A percentile compares a stretch with the other conserved stretches of the same genome.
Conservation (phyloP, 202 grass and related monocot species). For the Dendrocalamus latiflorus region DNA sequence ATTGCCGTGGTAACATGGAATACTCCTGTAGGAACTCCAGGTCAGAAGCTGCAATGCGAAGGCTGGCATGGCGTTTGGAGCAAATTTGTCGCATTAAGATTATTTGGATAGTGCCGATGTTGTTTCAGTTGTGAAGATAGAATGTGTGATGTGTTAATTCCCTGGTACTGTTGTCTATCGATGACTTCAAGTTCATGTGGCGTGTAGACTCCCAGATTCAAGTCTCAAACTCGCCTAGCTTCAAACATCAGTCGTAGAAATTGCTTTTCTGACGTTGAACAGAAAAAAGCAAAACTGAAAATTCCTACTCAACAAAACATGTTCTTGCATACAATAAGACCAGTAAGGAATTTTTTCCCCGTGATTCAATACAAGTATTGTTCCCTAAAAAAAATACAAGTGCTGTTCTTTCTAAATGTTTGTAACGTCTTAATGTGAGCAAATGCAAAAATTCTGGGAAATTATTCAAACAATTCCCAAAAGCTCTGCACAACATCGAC, state of each 20-base stretch:
- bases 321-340: background rate
- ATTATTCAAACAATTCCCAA: slow-evolving; percentile 42
- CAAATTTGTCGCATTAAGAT: no score
- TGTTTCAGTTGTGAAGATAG: no score
- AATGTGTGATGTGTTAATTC: no score
- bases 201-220: no score
- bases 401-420: background rate
- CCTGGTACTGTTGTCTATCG: no score
- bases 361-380: background rate
- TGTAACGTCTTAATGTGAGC: background rate
- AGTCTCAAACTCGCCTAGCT: background rate
- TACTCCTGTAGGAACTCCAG: no score
- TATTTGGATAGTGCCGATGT: no score
- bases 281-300: background rate
- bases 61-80: no score
- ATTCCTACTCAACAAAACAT: background rate
- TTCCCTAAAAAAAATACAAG: no score
- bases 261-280: background rate
- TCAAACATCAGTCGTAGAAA: background rate
- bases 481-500: background rate
- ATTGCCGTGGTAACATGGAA: no score
- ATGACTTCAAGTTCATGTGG: background rate
- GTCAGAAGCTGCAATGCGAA: no score
- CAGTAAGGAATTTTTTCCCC: background rate
- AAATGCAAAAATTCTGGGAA: background rate